Evolutionary conservation across 2,329 filamentous ascomycete species (phyloP), one percentile per base, ranked within the genome.

Genomic region (Phaeosphaeriaceae sp.): DNA sequence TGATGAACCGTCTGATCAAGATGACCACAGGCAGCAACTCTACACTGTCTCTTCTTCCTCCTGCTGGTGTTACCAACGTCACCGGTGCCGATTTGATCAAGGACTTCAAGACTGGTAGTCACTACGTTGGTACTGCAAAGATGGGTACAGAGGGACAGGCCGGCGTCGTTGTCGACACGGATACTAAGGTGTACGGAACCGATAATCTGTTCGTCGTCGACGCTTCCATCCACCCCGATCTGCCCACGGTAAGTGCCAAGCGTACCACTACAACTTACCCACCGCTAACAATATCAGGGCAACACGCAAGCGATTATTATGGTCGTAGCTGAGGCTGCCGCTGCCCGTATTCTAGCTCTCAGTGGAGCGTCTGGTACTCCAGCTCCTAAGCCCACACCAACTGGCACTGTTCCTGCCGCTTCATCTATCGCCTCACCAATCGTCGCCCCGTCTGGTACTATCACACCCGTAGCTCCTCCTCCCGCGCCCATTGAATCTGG

Each of bases 241-340:
- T 90, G 65, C 83, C 88, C 2, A 88, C 87, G 0, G 86, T 88
- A 19, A 36, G 31, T 3, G 13, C 9, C 9, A 36, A 15, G 13
- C 6, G 7, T 13, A 13, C 31, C 31, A 13, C 31, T 3, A 15
- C 13, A 36, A 36, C 13, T 13, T 36, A 13, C 13, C 31, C 13
- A 36, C 13, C 13, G 31, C 31, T 36, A 36, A 27, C 25, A 27
- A 36, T 36, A 7, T 15, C 31, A 15, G 31, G 31, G 31, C 3
- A 92, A 92, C 76, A 89, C 89, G 1, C 85, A 86, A 48, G 84
- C 87, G 1, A 84, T 86, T 41, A 86, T 90, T 65, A 87, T 90
- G 71, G 81, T 87, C 36, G 86, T 84, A 19, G 85, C 88, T 19
- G 89, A 91, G 79, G 82, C 83, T 44, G 87, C 87, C 9, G 83